These are phyloP conservation scores for Dendrocalamus latiflorus DNA, from an alignment of 202 grass and related monocot genomes.

Conservation along the genomic window DNA sequence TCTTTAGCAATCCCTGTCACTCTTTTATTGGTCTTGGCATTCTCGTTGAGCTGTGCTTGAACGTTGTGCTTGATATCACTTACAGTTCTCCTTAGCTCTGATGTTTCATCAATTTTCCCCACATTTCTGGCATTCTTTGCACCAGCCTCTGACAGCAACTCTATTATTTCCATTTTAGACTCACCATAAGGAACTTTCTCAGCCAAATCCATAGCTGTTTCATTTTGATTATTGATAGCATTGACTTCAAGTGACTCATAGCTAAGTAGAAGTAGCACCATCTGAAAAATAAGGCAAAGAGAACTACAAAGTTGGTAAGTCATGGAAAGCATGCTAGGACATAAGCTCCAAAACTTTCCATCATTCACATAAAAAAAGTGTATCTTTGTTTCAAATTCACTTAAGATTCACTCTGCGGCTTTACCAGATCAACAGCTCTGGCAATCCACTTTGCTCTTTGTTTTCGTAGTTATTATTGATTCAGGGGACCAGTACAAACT, in stretches of 20 bases:
- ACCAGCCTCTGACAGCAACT: slow-evolving; percentile 73
- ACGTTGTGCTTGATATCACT: slow-evolving; percentile 99
- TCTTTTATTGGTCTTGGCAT: slow-evolving; percentile 85
- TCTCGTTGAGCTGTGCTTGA: slow-evolving; percentile 84
- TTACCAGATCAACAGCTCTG: neutral
- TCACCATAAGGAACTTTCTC: slow-evolving; percentile 95
- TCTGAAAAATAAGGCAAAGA: slow-evolving; percentile 38
- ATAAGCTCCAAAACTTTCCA: neutral
- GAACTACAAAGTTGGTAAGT: neutral
- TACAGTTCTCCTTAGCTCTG: slow-evolving; percentile 86
- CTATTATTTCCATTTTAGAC: slow-evolving; percentile 86
- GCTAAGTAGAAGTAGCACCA: slow-evolving; percentile 81
- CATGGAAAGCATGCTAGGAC: neutral
- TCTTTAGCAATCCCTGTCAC: slow-evolving; percentile 92
- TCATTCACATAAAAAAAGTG: neutral
- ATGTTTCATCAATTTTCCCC: slow-evolving; percentile 67
- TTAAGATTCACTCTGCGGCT: neutral
- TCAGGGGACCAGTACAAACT: neutral
- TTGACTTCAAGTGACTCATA: slow-evolving; percentile 78
- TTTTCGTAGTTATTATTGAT: neutral
- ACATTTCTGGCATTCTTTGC: slow-evolving; percentile 88
- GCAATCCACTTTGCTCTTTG: neutral
- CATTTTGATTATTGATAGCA: slow-evolving; percentile 82
- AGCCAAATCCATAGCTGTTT: slow-evolving; percentile 91
- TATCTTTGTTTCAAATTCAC: neutral